Base-by-base conservation (phyloP, 2,329 filamentous ascomycete genomes). In the Dothiorella sarmentorum region DNA sequence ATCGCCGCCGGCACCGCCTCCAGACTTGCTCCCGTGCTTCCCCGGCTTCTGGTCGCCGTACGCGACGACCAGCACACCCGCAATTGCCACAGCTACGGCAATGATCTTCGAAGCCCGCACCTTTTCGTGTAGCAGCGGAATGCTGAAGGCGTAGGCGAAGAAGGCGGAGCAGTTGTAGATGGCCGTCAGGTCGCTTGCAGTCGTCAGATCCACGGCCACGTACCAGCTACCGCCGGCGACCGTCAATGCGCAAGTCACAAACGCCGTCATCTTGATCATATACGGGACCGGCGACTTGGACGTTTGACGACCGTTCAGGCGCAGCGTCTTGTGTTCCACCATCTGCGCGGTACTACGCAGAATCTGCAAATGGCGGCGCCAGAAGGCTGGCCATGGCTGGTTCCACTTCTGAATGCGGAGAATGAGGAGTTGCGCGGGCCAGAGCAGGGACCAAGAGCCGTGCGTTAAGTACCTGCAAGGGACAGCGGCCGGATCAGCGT, bases 81-180 rank as follows among this genome's bases (percentile, higher is more conserved):
- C 76, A 61, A 97, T 95, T 57, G 94, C 94, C 37, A 99, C 83
- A 10, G 85, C 80, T 1, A 99, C 94, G 3, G 93, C 90, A 52
- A 95, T 71, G 26, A 91, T 86, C 78, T 99, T 99, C 75, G 90
- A 90, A 35, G 87, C 76, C 20, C 90, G 86, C 11, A 97, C 76
- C 64, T 88, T 90, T 73, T 99, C 94, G 59, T 89, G 86, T 2
- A 99, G 80, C 17, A 99, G 76, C 1, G 92, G 91, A 43, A 99
- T 91, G 44, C 90, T 95, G 71, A 99, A 99, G 11, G 90, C 93
- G 71, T 99, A 99, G 49, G 94, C 94, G 73, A 99, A 99, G 76
- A 99, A 99, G 60, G 94, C 93, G 56, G 90, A 96, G 80, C 94
- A 99, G 76, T 99, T 99, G 82, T 99, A 99, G 67, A 99, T 99